Evolutionary conservation across 2,329 filamentous ascomycete species (phyloP).

Genomic region (Monilinia vaccinii-corymbosi): DNA sequence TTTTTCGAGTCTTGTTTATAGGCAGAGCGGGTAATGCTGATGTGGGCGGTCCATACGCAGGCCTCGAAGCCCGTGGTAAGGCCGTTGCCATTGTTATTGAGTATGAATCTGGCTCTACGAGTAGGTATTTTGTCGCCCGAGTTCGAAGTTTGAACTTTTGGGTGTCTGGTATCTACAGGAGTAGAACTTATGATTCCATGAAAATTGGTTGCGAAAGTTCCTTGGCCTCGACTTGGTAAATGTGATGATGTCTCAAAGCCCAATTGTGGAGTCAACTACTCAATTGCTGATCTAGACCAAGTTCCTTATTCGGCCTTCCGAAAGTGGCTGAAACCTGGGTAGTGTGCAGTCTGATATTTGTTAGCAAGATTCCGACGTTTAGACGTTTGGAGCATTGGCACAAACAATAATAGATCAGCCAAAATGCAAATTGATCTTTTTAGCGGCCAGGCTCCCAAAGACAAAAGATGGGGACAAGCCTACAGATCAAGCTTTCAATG

Average conservation of each 20-base stretch:
- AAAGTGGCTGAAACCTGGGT: constrained; percentile 23
- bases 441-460: background rate
- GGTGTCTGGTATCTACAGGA: constrained; percentile 10
- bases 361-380: constrained; percentile 16
- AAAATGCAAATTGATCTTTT: background rate
- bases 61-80: constrained; percentile 45
- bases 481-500: constrained; percentile 9
- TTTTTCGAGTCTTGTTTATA: constrained; percentile 62
- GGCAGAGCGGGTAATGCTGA: constrained; percentile 67
- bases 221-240: background rate
- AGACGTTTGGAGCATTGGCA: constrained; percentile 19
- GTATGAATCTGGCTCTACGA: background rate
- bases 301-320: background rate
- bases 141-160: background rate
- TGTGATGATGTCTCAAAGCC: background rate
- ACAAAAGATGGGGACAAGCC: constrained; percentile 5
- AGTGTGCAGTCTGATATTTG: constrained; percentile 22
- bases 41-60: constrained; percentile 61
- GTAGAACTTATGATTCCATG: background rate
- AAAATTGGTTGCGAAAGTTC: background rate
- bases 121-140: background rate
- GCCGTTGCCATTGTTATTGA: constrained; percentile 30
- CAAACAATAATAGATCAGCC: constrained; percentile 10
- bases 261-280: background rate
- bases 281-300: background rate